Base-by-base conservation (phyloP, 495 filamentous ascomycete species). In the Penicillium manginii region DNA sequence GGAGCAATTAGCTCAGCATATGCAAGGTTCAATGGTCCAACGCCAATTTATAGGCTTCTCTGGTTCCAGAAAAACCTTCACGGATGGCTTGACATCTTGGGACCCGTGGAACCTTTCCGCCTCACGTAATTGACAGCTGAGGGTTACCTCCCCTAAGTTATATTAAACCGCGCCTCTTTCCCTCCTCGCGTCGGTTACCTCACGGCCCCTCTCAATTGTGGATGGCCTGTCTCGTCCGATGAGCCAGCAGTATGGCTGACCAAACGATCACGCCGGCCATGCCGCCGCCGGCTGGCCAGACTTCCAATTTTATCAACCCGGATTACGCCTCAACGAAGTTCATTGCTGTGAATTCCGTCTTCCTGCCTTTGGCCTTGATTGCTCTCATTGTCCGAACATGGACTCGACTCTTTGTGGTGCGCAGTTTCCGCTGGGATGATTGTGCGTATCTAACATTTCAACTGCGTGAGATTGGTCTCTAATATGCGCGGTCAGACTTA, bases 341-440 rank as follows among this genome's bases (percentile, higher is more conserved):
- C 31, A 2, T 73, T 2, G 62, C 66, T 8, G 64, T 72, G 0
- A 70, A 71, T 32, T 66, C 63, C 7, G 45, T 71, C 11, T 76
- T 73, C 46, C 50, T 78, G 23, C 56, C 64, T 0, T 33, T 78
- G 9, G 68, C 71, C 15, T 58, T 70, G 0, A 39, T 68, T 42
- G 62, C 69, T 9, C 46, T 78, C n/a, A 52, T 50, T 10, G 55
- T 78, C 18, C 61, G 77, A 11, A 64, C 66, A 42, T 80, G 71
- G 67, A 76, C 76, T 8, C 63, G 71, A 9, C 14, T 70, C 4
- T 71, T 69, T 32, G 60, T 77, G 23, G 68, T 73, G 62, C 70
- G 69, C 17, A 67, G 63, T 46, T 73, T 77, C 51, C 63, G 67
- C 10, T 69, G 59, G 62, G 76, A 78, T 66, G 77, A 78, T 57